Evolutionary conservation across 805 yeast species (phyloP).

Genomic region (Metschnikowia dekortorum): DNA sequence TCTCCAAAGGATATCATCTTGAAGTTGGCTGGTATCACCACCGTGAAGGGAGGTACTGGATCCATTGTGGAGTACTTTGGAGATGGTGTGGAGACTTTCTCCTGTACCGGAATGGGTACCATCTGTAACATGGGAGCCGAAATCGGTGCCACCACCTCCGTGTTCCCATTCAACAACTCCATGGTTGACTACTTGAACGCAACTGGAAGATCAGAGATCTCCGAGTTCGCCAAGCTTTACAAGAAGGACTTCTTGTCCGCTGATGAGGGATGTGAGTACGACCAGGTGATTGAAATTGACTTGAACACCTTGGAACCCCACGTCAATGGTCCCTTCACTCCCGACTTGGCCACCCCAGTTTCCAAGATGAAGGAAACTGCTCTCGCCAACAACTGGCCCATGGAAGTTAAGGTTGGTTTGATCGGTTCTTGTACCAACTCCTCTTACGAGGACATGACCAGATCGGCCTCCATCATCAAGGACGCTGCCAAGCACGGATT

Average conservation of each 20-base stretch:
- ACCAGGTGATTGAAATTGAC: conserved; percentile 87
- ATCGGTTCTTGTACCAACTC: conserved; percentile 99
- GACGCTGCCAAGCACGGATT: conserved; percentile 91
- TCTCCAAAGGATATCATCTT: conserved; percentile 95
- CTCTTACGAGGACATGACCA: conserved; percentile 96
- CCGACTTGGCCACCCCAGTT: conserved; percentile 94
- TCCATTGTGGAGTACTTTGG: conserved; percentile 95
- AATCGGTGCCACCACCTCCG: conserved; percentile 97
- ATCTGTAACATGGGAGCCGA: conserved; percentile 99
- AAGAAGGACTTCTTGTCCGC: conserved; percentile 66
- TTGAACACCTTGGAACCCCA: conserved; percentile 88
- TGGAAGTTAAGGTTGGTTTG: conserved; percentile 86
- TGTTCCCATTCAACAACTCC: conserved; percentile 92
- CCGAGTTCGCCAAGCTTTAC: conserved; percentile 72
- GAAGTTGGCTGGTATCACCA: conserved; percentile 87
- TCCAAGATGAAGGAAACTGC: conserved; percentile 84
- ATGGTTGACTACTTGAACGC: conserved; percentile 84
- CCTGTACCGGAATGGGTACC: conserved; percentile 99
- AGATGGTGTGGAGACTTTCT: conserved; percentile 85
- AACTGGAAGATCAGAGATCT: conserved; percentile 81
- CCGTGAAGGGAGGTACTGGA: conserved; percentile 99
- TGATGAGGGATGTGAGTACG: conserved; percentile 91
- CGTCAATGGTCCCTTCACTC: conserved; percentile 97
- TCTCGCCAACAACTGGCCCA: conserved; percentile 85
- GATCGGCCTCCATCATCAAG: conserved; percentile 87